Conservation (phyloP, 352 stramenopile species). For the Hyphochytrium catenoides region DNA sequence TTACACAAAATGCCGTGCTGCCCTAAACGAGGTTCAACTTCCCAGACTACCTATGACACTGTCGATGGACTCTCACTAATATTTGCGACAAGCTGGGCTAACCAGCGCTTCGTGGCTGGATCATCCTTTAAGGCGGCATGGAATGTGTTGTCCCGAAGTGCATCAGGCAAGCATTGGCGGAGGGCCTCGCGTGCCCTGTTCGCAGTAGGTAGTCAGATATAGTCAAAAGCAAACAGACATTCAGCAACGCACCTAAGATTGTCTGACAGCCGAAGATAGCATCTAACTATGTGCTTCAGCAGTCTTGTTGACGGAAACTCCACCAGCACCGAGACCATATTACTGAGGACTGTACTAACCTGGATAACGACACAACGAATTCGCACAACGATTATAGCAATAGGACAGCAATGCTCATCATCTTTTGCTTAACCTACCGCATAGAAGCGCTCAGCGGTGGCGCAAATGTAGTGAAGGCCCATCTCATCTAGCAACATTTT, state of each 20-base stretch:
- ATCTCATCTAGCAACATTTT: slow-evolving; percentile 97
- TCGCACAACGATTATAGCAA: too few species aligned
- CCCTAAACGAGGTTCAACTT: too few species aligned
- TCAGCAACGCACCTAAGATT: slow-evolving; percentile 19
- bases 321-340: slow-evolving; percentile 87
- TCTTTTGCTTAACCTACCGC: slow-evolving; percentile 26
- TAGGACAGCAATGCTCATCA: slow-evolving; percentile 26
- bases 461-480: slow-evolving; percentile 95
- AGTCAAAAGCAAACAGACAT: neutral
- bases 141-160: slow-evolving; percentile 86
- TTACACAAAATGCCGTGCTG: too few species aligned
- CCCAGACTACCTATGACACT: too few species aligned
- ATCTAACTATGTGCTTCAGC: slow-evolving; percentile 97
- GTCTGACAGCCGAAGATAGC: slow-evolving; percentile 83
- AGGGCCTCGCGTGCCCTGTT: slow-evolving; percentile 86
- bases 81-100: slow-evolving; percentile 81
- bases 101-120: slow-evolving; percentile 84
- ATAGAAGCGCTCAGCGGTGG: slow-evolving; percentile 82
- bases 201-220: neutral
- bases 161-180: slow-evolving; percentile 76
- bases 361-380: too few species aligned
- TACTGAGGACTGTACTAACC: slow-evolving; percentile 73
- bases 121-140: slow-evolving; percentile 78
- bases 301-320: slow-evolving; percentile 75
- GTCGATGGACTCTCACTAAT: slow-evolving; percentile 19